Percentiles rank a stretch among this genome's conserved stretches.
Evolutionary conservation across 805 yeast genomes (phyloP).

Genomic region (Priceomyces haplophilus): DNA sequence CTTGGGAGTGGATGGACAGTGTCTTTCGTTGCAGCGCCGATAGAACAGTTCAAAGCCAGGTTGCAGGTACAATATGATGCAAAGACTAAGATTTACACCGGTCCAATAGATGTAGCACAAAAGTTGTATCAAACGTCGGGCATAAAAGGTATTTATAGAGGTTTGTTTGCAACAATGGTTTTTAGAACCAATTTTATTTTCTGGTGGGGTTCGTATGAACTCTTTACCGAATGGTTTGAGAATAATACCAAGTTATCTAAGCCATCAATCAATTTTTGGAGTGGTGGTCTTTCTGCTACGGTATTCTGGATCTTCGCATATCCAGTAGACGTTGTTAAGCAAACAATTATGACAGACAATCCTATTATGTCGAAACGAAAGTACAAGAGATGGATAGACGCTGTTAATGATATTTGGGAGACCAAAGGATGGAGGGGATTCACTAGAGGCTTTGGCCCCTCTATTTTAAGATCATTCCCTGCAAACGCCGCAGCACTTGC

Average conservation of each 20-base stretch:
- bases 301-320: slow-evolving; percentile 89
- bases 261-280: slow-evolving; percentile 81
- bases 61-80: slow-evolving; percentile 89
- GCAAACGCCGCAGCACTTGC: slow-evolving; percentile 93
- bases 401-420: slow-evolving; percentile 64
- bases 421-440: slow-evolving; percentile 67
- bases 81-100: slow-evolving; percentile 58
- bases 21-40: slow-evolving; percentile 92
- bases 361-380: slow-evolving; percentile 59
- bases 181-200: slow-evolving; percentile 83
- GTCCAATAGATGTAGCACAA: slow-evolving; percentile 74
- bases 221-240: slow-evolving; percentile 67
- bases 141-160: slow-evolving; percentile 71
- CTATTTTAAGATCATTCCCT: slow-evolving; percentile 80
- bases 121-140: slow-evolving; percentile 62
- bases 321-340: slow-evolving; percentile 86
- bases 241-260: slow-evolving; percentile 61
- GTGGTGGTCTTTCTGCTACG: slow-evolving; percentile 84
- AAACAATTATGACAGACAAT: slow-evolving; percentile 76
- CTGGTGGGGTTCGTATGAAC: slow-evolving; percentile 93
- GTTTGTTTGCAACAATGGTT: slow-evolving; percentile 79
- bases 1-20: slow-evolving; percentile 91
- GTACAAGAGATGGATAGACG: slow-evolving; percentile 68
- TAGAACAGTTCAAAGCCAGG: slow-evolving; percentile 84
- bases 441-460: slow-evolving; percentile 77